Evolutionary conservation across 169 alveolate species (phyloP), one percentile per base, ranked within the genome.

Genomic region (Plasmodium reichenowi): DNA sequence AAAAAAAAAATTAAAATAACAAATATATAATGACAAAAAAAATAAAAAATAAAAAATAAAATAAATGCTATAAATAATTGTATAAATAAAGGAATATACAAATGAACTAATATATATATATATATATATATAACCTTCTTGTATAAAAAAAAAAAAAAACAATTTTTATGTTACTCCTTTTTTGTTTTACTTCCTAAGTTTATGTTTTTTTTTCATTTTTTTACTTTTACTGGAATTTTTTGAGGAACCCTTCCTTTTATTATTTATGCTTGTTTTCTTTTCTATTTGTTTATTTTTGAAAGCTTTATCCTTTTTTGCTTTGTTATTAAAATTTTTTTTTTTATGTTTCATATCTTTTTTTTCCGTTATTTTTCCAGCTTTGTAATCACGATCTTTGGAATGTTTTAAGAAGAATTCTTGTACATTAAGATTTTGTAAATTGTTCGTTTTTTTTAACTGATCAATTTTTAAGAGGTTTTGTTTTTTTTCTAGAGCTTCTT

Each of bases 401-500:
- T 76, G 76, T 47, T 64, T 76, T 5, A 63, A 29, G 22, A 76
- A 76, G 45, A 76, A 76, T 17, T 76, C 76, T 48, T 76, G 89
- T 24, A 76, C 89, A 50, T 76, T 64, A 9, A 76, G 45, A 22
- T 26, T 76, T 2, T 76, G 38, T 3, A 76, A 45, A 12, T 76
- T 64, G 13, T 76, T 32, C 1, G 38, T 52, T 50, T 74, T 74
- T 38, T 68, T 26, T 45, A 76, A 62, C 43, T 62, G 45, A 12
- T 76, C 89, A n/a, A 76, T 62, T 43, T 76, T 76, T 43, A 47
- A 24, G 32, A 76, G n/a, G 45, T 76, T 76, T 52, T 62, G 48
- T 76, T 76, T 76, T 64, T 58, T 76, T n/a, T 76, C 76, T n/a
- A 64, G 29, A 64, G 89, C 89, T 64, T 76, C 75, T 45, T 63